Percentiles rank a stretch among this genome's conserved stretches.
Evolutionary conservation across 139 green algal species (phyloP).

Genomic region (Tetraselmis striata): DNA sequence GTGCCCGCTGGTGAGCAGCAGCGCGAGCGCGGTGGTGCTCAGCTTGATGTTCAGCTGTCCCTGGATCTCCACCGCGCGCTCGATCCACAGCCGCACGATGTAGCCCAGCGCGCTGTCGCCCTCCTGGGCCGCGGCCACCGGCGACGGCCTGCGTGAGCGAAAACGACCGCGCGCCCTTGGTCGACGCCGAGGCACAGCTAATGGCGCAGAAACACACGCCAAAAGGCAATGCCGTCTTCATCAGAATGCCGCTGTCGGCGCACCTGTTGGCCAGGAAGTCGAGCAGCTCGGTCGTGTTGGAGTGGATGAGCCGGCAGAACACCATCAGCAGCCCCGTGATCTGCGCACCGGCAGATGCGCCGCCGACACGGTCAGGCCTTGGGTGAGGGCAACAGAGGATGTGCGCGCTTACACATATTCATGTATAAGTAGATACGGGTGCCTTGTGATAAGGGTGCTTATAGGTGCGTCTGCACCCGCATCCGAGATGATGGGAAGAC

Average conservation of each 20-base stretch:
- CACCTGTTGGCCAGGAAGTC: conserved; percentile 33
- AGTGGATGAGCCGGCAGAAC: neutral
- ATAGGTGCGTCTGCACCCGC: no score
- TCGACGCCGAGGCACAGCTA: no score
- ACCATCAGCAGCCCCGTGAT: neutral
- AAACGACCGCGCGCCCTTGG: no score
- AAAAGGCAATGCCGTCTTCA: conserved; percentile 6
- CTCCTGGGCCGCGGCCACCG: conserved; percentile 14
- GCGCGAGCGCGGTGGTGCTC: conserved; percentile 41
- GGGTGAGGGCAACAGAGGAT: no score
- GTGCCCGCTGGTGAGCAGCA: conserved; percentile 34
- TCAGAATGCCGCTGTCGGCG: neutral
- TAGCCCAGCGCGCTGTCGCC: conserved; percentile 24
- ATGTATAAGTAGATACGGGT: no score
- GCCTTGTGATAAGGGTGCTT: no score
- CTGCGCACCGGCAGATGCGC: no score
- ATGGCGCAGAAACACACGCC: no score
- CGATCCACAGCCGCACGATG: conserved; percentile 43
- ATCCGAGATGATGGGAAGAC: no score
- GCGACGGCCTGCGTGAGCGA: neutral
- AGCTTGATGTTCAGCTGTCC: conserved; percentile 57
- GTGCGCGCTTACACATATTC: no score
- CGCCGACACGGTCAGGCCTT: no score
- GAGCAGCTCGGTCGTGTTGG: conserved; percentile 27
- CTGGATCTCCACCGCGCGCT: conserved; percentile 49